phyloP scores from a whole-genome alignment of 1,284 basidiomycete species.

The Leccinum variabile region DNA sequence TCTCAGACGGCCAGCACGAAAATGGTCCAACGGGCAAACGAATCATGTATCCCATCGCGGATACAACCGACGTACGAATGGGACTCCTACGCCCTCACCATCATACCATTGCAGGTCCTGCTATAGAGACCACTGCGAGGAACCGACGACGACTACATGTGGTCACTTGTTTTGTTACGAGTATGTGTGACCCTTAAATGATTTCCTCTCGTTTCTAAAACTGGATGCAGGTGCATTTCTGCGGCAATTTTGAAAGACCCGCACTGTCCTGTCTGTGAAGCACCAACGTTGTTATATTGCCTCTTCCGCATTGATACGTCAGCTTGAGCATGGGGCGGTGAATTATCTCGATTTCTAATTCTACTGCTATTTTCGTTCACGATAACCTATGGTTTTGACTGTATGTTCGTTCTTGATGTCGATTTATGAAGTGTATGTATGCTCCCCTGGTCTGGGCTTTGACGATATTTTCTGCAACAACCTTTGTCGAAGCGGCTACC shows the following conservation, averaged over 20 bases:
- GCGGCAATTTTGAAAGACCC: slow-evolving; percentile 32
- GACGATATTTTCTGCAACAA: not conserved
- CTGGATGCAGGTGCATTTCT: slow-evolving; percentile 31
- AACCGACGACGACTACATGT: slow-evolving; percentile 38
- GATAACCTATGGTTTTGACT: not conserved
- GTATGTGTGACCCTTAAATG: slow-evolving; percentile 20
- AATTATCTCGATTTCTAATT: not conserved
- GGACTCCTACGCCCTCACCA: slow-evolving; percentile 5
- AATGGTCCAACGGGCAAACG: slow-evolving; percentile 16
- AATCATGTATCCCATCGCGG: slow-evolving; percentile 7
- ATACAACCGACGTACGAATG: slow-evolving; percentile 15
- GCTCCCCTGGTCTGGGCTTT: not conserved
- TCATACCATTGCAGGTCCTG: slow-evolving; percentile 38
- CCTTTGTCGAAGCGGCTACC: not conserved
- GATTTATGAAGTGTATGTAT: slow-evolving; percentile 8
- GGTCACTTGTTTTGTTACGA: slow-evolving; percentile 36
- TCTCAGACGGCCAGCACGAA: slow-evolving; percentile 27
- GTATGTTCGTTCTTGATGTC: slow-evolving; percentile 14
- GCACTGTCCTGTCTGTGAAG: slow-evolving; percentile 33
- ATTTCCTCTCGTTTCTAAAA: slow-evolving; percentile 9
- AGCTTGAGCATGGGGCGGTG: slow-evolving; percentile 15
- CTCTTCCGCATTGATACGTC: slow-evolving; percentile 36
- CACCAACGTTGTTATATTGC: slow-evolving; percentile 35
- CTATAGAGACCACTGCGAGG: slow-evolving; percentile 34
- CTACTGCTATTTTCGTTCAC: not conserved